Evolutionary conservation across 2,329 filamentous ascomycete genomes (phyloP).

Genomic region (Trichoderma sp.): DNA sequence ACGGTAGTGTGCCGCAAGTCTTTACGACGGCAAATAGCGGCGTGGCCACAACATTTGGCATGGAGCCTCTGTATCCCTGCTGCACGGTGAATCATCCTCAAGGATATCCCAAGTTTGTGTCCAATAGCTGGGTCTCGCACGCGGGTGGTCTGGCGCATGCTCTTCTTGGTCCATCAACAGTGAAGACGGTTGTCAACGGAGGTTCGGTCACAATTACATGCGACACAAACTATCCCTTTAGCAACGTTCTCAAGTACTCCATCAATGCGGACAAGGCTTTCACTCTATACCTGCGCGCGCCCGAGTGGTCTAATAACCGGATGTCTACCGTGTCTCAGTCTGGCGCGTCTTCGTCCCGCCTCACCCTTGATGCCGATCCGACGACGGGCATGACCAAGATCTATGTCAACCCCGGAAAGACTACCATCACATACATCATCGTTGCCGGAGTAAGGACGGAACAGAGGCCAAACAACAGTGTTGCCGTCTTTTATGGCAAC

Average conservation of each 20-base stretch:
- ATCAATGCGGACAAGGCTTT: constrained; percentile 28
- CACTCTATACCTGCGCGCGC: constrained; percentile 31
- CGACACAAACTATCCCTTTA: constrained; percentile 46
- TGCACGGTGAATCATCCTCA: constrained; percentile 59
- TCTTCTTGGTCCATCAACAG: constrained; percentile 45
- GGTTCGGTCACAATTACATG: constrained; percentile 40
- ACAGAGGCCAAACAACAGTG: constrained; percentile 33
- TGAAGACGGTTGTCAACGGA: constrained; percentile 37
- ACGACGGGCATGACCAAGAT: constrained; percentile 27
- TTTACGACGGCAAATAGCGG: constrained; percentile 49
- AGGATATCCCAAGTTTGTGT: constrained; percentile 54
- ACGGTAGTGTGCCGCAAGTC: constrained; percentile 26
- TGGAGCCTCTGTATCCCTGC: constrained; percentile 53
- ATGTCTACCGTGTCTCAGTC: constrained; percentile 13
- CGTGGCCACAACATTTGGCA: constrained; percentile 42
- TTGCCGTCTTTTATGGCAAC: constrained; percentile 43
- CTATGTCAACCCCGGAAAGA: constrained; percentile 21
- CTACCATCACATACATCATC: constrained; percentile 24
- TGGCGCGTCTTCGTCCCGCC: constrained; percentile 8
- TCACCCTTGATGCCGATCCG: constrained; percentile 8
- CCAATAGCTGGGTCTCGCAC: constrained; percentile 46
- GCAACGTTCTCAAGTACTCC: constrained; percentile 30
- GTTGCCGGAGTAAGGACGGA: constrained; percentile 24
- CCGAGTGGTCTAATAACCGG: constrained; percentile 24
- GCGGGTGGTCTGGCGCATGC: constrained; percentile 47